Base-by-base conservation (phyloP, 345 rosid species). In the Salix exigua region DNA sequence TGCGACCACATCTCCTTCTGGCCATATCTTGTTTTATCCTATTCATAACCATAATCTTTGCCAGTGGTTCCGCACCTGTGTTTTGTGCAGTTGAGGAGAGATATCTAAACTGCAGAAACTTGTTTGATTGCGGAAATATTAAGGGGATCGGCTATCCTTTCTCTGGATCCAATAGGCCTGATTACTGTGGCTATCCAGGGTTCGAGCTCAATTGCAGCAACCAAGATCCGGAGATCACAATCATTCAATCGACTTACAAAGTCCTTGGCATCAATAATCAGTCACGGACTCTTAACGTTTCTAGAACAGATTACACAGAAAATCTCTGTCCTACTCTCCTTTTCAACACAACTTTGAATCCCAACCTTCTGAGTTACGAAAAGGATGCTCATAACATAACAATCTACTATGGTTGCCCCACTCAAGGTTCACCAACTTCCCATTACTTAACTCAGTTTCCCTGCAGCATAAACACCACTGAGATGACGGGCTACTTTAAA, bases 111-210 rank as follows among this genome's bases (percentile, higher is more conserved):
- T 86, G 88, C 82, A 74, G 73, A 48, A 42, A 17, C 7, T 33
- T 28, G 8, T 79, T 33, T 69, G 51, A 72, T 28, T 86, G 88
- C 40, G 79, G 87, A 35, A 61, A 42, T 75, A 65, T 79, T 63
- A 33, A 7, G 23, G 26, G 9, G 42, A 18, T 81, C 23, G 25
- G 62, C 35, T 88, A 78, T 58, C 89, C 88, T 11, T 88, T 88
- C 78, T 84, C 80, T 85, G 86, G 82, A 25, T 35, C 19, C 12
- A 40, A 55, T 67, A 75, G 64, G 38, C 44, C 76, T 28, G 42
- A 14, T 9, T 70, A 73, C 44, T 85, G 87, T 4, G 87, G 90
- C 3, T 61, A 6, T 8, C 74, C 85, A 14, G 70, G 71, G 1
- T 85, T 82, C 17, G 12, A 70, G 42, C 71, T 86, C 68, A 33